These are phyloP conservation scores for Podaxis sp. DNA, from an alignment of 768 basidiomycete genomes.

Conservation along the genomic window DNA sequence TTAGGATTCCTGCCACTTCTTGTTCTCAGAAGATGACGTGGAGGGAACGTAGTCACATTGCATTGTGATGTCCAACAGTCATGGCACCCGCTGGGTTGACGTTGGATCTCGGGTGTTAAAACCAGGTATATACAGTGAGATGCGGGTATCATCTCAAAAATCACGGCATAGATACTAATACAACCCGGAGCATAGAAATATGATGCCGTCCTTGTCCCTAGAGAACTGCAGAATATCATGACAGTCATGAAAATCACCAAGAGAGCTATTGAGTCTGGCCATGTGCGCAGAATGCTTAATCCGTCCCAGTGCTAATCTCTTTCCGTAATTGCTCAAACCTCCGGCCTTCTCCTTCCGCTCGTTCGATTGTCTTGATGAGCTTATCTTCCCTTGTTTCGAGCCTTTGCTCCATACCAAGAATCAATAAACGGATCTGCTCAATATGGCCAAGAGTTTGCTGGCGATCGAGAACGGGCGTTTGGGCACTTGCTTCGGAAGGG, in stretches of 20 bases:
- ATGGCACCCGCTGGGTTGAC: no score
- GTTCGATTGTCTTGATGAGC: slow-evolving; percentile 52
- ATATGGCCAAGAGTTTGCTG: slow-evolving; percentile 53
- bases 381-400: slow-evolving; percentile 60
- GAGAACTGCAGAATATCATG: neutral
- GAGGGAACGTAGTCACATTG: no score
- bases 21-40: no score
- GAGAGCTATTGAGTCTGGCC: neutral
- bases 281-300: neutral
- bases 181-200: neutral
- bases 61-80: no score
- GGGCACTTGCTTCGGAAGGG: neutral
- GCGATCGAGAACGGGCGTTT: slow-evolving; percentile 17
- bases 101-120: no score
- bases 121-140: neutral
- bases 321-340: slow-evolving; percentile 48
- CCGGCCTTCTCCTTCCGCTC: slow-evolving; percentile 54
- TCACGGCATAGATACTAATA: neutral
- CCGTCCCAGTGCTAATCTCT: slow-evolving; percentile 20
- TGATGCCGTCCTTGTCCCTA: neutral
- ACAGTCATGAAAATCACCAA: neutral
- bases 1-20: no score
- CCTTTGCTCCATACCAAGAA: slow-evolving; percentile 75
- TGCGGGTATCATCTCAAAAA: neutral
- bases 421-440: slow-evolving; percentile 62